phyloP scores from a whole-genome alignment of 176 grass and related monocot genomes.

The Poa annua region DNA sequence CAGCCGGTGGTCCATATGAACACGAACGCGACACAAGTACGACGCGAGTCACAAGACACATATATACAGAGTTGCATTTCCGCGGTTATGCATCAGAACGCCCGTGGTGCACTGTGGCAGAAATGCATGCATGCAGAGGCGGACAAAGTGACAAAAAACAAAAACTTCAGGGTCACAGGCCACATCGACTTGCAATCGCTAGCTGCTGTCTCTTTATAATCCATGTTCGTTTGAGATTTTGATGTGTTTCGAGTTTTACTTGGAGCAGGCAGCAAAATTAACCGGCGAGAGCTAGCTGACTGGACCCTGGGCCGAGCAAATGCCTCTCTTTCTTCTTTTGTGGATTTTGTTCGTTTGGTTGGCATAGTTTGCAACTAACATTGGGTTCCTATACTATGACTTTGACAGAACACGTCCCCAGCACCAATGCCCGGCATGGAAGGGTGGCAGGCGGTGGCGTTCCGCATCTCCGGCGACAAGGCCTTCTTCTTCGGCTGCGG shows the following conservation, averaged over 20 bases:
- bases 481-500: conserved; percentile 93
- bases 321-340: not conserved
- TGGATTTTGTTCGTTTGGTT: not conserved
- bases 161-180: conserved; percentile 32
- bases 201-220: not conserved
- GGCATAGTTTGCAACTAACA: not conserved
- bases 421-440: conserved; percentile 83
- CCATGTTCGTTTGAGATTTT: conserved; percentile 23
- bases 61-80: not conserved
- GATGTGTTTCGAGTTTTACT: not conserved
- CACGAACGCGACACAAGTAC: not conserved
- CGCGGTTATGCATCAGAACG: not conserved
- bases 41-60: conserved; percentile 33
- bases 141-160: conserved; percentile 40
- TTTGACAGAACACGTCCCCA: conserved; percentile 85
- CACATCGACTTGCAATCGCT: not conserved
- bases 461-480: conserved; percentile 96
- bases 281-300: not conserved
- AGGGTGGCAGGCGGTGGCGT: conserved; percentile 91
- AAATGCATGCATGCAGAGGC: not conserved
- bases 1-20: conserved; percentile 24
- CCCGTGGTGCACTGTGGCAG: not conserved
- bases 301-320: conserved; percentile 4
- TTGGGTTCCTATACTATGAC: conserved; percentile 6
- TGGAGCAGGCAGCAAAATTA: conserved; percentile 22